Evolutionary conservation across 176 grass and related monocot species (phyloP).

Genomic region (Lolium perenne): DNA sequence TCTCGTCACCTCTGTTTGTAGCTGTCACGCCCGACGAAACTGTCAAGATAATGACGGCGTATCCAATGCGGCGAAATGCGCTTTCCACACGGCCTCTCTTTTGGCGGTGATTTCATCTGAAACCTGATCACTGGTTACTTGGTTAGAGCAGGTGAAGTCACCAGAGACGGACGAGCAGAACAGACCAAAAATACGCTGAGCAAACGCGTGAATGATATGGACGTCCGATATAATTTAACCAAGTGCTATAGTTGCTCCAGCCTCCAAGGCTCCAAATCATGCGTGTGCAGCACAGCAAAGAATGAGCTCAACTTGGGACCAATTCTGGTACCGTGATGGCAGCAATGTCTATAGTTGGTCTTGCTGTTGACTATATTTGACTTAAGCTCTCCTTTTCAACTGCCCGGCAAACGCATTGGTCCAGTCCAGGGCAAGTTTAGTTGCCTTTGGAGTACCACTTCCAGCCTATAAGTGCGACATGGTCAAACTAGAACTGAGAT

Average conservation of each 20-base stretch:
- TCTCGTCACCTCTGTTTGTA: conserved; percentile 6
- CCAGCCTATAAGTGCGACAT: background rate
- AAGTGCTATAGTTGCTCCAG: background rate
- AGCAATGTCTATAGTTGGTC: background rate
- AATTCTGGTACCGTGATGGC: background rate
- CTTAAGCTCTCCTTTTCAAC: background rate
- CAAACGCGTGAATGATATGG: background rate
- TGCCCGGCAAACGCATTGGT: background rate
- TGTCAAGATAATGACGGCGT: conserved; percentile 37
- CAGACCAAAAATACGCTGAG: background rate
- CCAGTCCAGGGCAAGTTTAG: background rate
- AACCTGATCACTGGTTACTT: background rate
- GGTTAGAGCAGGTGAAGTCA: conserved; percentile 17
- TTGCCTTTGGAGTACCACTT: background rate
- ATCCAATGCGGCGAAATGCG: conserved; percentile 33
- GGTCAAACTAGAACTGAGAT: background rate
- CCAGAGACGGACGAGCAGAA: conserved; percentile 21
- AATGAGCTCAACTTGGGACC: background rate
- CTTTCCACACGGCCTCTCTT: conserved; percentile 6
- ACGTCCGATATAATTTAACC: background rate
- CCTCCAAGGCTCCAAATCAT: background rate
- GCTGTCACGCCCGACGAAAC: conserved; percentile 30
- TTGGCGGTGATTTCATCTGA: background rate
- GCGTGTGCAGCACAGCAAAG: background rate
- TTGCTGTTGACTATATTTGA: background rate